Evolutionary conservation across 2,329 filamentous ascomycete genomes (phyloP), one percentile per base, ranked within the genome.

Genomic region (Epichloe brachyelytri): DNA sequence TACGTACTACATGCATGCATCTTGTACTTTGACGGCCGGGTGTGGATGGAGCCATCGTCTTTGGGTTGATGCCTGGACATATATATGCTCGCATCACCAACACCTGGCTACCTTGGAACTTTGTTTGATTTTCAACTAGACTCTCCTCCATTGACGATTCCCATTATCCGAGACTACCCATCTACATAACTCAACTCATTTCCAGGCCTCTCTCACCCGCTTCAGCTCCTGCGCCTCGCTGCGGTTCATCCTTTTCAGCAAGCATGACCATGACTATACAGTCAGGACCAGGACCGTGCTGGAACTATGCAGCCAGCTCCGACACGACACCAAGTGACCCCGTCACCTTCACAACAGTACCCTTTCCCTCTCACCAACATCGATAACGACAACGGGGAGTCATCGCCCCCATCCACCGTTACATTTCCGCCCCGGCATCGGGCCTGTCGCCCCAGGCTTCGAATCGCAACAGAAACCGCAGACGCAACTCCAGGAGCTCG

Each of bases 331-430:
- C 38, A 11, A 17, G 12, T 2, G 38, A 53, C 34, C 11, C 40
- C 15, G 15, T 51, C 5, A 41, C 48, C 8, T 30, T 51, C 26
- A 51, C 45, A 34, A 48, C 45, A 11, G 36, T 49, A 4, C 30
- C 43, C n/a, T 41, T 51, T 4, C 52, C 5, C 33, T 44, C 3
- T 51, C 52, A 14, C 43, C 49, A 4, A 49, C n/a, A 12, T 54
- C 49, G 8, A 22, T 36, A 4, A 19, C 52, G 17, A 19, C 48
- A 2, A 41, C 45, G 15, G 41, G 12, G 10, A 2, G 37, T 26
- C 46, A n/a, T 49, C 49, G 6, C 38, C 46, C 3, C 41, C 46
- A 11, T 20, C 46, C 20, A 15, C 22, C 1, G 26, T 26, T 5
- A 19, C 26, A 0, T 46, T 51, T 5, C 5, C 40, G 15, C n/a